A percentile compares a stretch with the other conserved stretches of the same genome.
Evolutionary conservation across 2,329 filamentous ascomycete genomes (phyloP).

Genomic region (Raffaelea albimanens): DNA sequence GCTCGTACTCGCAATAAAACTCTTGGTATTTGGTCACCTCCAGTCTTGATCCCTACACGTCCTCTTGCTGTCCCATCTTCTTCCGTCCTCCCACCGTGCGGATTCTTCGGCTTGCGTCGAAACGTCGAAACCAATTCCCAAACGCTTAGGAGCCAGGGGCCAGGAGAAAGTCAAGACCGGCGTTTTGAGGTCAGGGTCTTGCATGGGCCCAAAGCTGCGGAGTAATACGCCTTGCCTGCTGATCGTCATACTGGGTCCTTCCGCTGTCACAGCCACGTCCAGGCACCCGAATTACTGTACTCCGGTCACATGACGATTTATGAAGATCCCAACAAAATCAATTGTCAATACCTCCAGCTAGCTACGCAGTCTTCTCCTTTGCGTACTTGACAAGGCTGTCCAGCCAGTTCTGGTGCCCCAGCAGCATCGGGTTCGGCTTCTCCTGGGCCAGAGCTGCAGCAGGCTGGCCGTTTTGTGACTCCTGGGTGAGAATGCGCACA

Average conservation of each 20-base stretch:
- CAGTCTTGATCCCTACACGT: too few relatives aligned
- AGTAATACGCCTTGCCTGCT: too few relatives aligned
- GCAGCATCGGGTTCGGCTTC: conserved; percentile 2
- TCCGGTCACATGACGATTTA: too few relatives aligned
- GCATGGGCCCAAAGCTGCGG: too few relatives aligned
- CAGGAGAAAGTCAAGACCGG: too few relatives aligned
- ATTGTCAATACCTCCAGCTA: too few relatives aligned
- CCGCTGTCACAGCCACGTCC: not conserved
- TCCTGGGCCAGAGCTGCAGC: not conserved
- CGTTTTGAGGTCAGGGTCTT: too few relatives aligned
- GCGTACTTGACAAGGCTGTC: conserved; percentile 1
- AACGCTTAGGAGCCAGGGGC: not conserved
- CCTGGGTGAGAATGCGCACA: conserved; percentile 3
- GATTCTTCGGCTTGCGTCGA: not conserved
- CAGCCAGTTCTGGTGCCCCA: conserved; percentile 3
- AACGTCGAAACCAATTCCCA: not conserved
- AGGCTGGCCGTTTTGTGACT: conserved; percentile 4
- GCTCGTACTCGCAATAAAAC: too few relatives aligned
- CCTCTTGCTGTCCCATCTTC: too few relatives aligned
- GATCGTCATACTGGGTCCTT: not conserved
- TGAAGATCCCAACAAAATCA: too few relatives aligned
- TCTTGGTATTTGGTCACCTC: too few relatives aligned
- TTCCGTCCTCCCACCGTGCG: too few relatives aligned
- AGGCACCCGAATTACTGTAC: not conserved
- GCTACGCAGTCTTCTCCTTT: not conserved